Percentiles rank a stretch among this genome's conserved stretches.
These are phyloP conservation scores for Ophiostoma ips DNA, from an alignment of 2,329 filamentous ascomycete genomes.

Conservation along the genomic window DNA sequence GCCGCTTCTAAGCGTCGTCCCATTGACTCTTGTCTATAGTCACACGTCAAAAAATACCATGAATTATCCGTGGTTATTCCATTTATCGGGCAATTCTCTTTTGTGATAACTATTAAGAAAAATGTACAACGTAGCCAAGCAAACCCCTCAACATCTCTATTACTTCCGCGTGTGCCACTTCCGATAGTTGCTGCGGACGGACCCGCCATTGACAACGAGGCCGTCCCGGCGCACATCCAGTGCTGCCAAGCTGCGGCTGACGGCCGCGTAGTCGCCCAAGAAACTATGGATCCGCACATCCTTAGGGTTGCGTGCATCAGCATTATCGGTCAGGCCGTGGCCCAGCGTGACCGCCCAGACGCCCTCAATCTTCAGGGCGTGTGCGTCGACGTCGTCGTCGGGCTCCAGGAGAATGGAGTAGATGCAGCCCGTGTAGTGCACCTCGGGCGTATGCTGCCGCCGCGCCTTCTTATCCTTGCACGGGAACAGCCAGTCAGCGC, in stretches of 20 bases:
- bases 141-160: too few relatives aligned
- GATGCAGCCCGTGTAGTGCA: conserved; percentile 35
- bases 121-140: too few relatives aligned
- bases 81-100: too few relatives aligned
- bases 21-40: background rate
- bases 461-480: conserved; percentile 14
- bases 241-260: conserved; percentile 26
- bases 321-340: conserved; percentile 32
- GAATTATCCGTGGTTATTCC: too few relatives aligned
- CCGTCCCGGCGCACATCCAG: conserved; percentile 26
- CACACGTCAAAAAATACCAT: too few relatives aligned
- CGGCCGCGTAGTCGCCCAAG: conserved; percentile 14
- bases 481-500: conserved; percentile 17
- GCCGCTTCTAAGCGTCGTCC: background rate
- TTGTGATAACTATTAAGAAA: too few relatives aligned
- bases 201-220: conserved; percentile 29
- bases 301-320: background rate
- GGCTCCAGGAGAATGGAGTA: conserved; percentile 44
- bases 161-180: conserved; percentile 7
- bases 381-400: conserved; percentile 28
- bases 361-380: conserved; percentile 34
- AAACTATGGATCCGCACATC: conserved; percentile 12
- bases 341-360: conserved; percentile 45
- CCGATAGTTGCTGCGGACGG: conserved; percentile 7
- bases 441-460: conserved; percentile 14